These are phyloP conservation scores for Cyclaneusma minus DNA, from an alignment of 2,329 filamentous ascomycete genomes.

Conservation along the genomic window DNA sequence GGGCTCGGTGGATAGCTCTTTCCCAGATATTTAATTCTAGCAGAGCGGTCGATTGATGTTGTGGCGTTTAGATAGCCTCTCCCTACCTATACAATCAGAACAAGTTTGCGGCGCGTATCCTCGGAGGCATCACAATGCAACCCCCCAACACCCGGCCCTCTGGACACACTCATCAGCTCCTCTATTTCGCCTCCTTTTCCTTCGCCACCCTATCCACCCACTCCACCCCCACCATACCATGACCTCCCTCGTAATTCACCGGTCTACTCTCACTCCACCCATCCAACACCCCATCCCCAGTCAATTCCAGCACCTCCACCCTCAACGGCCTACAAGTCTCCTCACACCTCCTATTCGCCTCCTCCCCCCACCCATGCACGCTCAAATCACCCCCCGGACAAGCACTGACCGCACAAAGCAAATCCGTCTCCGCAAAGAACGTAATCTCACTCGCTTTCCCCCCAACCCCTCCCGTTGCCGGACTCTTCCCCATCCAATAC, in stretches of 20 bases:
- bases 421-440: constrained; percentile 67
- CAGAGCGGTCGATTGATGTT: too few species aligned
- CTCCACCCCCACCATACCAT: constrained; percentile 40
- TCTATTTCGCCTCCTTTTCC: too few species aligned
- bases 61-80: too few species aligned
- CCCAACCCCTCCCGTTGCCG: too few species aligned
- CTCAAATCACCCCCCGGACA: constrained; percentile 73
- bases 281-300: constrained; percentile 32
- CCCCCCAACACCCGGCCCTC: too few species aligned
- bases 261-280: constrained; percentile 47
- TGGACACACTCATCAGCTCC: too few species aligned
- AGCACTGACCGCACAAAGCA: constrained; percentile 45
- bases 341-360: constrained; percentile 51
- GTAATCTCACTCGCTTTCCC: constrained; percentile 45
- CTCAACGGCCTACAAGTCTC: constrained; percentile 59
- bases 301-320: constrained; percentile 55
- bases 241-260: constrained; percentile 47
- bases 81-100: too few species aligned
- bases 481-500: constrained; percentile 53
- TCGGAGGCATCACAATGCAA: too few species aligned
- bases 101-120: too few species aligned
- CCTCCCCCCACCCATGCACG: constrained; percentile 63
- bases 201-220: neutral
- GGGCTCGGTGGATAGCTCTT: too few species aligned
- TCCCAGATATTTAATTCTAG: too few species aligned